phyloP scores from a whole-genome alignment of 148 eudicot genomes.

The Bassia scoparia region DNA sequence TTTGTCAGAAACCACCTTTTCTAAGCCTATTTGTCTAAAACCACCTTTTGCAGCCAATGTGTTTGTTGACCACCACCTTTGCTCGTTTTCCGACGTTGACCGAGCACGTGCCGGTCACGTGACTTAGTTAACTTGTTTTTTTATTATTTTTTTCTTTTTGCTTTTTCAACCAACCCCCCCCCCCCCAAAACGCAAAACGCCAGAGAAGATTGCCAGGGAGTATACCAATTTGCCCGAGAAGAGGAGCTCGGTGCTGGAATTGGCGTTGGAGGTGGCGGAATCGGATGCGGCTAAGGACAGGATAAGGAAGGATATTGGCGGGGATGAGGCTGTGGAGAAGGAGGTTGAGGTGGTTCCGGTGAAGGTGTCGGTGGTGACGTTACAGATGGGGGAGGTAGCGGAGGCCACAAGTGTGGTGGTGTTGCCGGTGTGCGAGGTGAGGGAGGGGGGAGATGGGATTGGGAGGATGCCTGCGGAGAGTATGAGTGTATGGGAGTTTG shows the following conservation, averaged over 20 bases:
- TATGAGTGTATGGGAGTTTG: slow-evolving; percentile 53
- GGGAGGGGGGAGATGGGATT: slow-evolving; percentile 45
- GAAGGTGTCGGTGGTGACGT: slow-evolving; percentile 76
- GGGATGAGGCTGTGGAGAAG: slow-evolving; percentile 21
- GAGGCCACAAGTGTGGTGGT: slow-evolving; percentile 60
- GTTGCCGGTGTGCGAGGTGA: slow-evolving; percentile 60
- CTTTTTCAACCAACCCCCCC: too few species aligned
- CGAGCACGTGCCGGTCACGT: too few species aligned
- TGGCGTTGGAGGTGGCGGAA: slow-evolving; percentile 48
- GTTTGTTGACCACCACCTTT: too few species aligned
- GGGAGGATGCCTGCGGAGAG: slow-evolving; percentile 58
- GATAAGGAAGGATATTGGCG: slow-evolving; percentile 46
- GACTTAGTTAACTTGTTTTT: too few species aligned
- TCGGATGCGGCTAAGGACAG: slow-evolving; percentile 46
- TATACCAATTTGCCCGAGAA: slow-evolving; percentile 30
- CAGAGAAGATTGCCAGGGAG: slow-evolving; percentile 60
- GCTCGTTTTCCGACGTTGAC: too few species aligned
- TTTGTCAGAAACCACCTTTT: too few species aligned
- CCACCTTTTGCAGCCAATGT: too few species aligned
- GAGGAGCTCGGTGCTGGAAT: slow-evolving; percentile 36
- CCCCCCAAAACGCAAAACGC: too few species aligned
- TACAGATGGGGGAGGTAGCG: slow-evolving; percentile 72
- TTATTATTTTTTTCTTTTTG: too few species aligned
- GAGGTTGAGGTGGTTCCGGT: slow-evolving; percentile 27
- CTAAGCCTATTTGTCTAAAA: too few species aligned